Conservation (phyloP, 2,329 filamentous ascomycete species). For the Stagonosporopsis chrysanthemi region DNA sequence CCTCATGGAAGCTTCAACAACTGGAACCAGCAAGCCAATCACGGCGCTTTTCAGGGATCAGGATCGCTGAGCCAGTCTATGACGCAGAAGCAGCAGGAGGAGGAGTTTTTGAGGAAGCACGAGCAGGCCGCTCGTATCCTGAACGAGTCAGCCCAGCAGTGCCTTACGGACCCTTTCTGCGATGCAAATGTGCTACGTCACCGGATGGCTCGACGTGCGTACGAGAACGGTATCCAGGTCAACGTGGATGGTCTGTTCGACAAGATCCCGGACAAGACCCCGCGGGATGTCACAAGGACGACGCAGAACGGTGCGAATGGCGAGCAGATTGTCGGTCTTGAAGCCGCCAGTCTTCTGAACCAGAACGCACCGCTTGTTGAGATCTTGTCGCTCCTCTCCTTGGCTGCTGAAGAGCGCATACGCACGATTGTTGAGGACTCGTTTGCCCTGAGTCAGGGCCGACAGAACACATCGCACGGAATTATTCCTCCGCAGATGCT, state of each 20-base stretch:
- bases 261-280: constrained; percentile 44
- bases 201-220: constrained; percentile 64
- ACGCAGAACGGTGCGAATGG: constrained; percentile 66
- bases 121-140: constrained; percentile 68
- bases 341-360: constrained; percentile 69
- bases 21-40: constrained; percentile 50
- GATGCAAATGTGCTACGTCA: constrained; percentile 65
- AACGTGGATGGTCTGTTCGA: constrained; percentile 64
- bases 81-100: constrained; percentile 70
- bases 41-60: constrained; percentile 50
- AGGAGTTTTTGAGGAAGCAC: constrained; percentile 71
- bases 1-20: constrained; percentile 57
- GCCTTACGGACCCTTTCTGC: constrained; percentile 77
- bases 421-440: constrained; percentile 80
- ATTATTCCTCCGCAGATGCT: constrained; percentile 78
- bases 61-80: constrained; percentile 60
- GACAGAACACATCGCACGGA: constrained; percentile 81
- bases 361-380: constrained; percentile 77
- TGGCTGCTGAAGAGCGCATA: constrained; percentile 82
- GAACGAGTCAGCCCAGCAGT: constrained; percentile 69
- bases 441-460: constrained; percentile 71
- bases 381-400: constrained; percentile 80
- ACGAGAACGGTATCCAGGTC: constrained; percentile 65
- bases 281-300: constrained; percentile 43
- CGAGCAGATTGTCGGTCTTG: constrained; percentile 64